These are phyloP conservation scores for Cyberlindnera suaveolens DNA, from an alignment of 805 yeast genomes.

Conservation along the genomic window DNA sequence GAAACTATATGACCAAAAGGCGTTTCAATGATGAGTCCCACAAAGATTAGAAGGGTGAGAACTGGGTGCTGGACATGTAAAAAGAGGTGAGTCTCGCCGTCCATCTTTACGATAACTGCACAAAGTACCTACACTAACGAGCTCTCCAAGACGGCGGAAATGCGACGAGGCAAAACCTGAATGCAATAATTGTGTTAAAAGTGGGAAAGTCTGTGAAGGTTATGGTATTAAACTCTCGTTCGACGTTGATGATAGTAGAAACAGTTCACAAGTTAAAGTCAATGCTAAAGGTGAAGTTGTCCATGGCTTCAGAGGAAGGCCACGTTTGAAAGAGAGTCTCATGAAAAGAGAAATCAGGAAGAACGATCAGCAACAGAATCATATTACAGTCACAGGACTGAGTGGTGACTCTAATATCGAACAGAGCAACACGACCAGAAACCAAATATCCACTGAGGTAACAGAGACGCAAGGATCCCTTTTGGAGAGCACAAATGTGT, in stretches of 20 bases:
- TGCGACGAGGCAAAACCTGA: constrained; percentile 51
- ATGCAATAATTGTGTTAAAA: constrained; percentile 41
- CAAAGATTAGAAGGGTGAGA: constrained; percentile 29
- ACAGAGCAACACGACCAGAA: not conserved
- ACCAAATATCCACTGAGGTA: not conserved
- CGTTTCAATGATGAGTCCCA: not conserved
- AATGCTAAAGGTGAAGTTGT: constrained; percentile 31
- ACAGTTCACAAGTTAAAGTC: constrained; percentile 14
- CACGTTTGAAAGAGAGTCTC: constrained; percentile 30
- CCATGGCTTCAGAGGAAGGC: constrained; percentile 39
- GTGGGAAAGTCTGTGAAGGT: constrained; percentile 43
- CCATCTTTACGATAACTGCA: not conserved
- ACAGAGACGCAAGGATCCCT: not conserved
- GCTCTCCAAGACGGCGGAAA: constrained; percentile 36
- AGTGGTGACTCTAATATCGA: not conserved
- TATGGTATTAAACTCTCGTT: constrained; percentile 43
- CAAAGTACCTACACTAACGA: constrained; percentile 1
- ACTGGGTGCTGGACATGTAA: constrained; percentile 58
- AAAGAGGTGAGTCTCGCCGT: constrained; percentile 30
- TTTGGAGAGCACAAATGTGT: not conserved
- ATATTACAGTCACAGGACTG: not conserved
- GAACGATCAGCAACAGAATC: not conserved
- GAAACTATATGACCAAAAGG: not conserved
- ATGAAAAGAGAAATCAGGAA: constrained; percentile 16
- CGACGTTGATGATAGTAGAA: constrained; percentile 43